Base-by-base conservation (phyloP, 495 filamentous ascomycete species). In the Alectoria sarmentosa region DNA sequence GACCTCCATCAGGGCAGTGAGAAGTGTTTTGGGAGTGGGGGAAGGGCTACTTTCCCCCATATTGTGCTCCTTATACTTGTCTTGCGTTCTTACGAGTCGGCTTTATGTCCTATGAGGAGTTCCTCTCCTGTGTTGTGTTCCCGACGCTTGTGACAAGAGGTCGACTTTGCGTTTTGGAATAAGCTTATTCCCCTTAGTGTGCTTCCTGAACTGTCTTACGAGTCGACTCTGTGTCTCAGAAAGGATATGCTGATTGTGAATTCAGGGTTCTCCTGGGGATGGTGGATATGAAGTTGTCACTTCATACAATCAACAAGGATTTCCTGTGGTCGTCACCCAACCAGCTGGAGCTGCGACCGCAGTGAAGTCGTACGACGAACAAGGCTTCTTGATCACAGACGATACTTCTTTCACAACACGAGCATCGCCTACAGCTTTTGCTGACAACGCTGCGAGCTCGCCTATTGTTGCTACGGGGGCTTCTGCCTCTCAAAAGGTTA, bases 271-370 rank as follows among this genome's bases (percentile, higher is more conserved):
- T 60, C 75, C 70, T 71, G 81, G 74, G 75, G 78, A 60, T 66
- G 79, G 71, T 76, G 80, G 76, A 64, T 72, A 64, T 82, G 71
- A 81, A 58, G 69, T 72, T 41, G 70, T 74, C 49, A 79, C 77
- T 8, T 55, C 69, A 37, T 82, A 73, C 55, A 69, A 80, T 58
- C 55, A 77, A n/a, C 72, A 72, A 65, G 79, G 79, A 21, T 80
- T 82, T 68, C 68, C 71, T 8, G 76, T 74, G 4, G 62, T 75
- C n/a, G 66, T 73, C 57, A 75, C 74, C 13, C 67, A 77, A 23
- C 62, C 71, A 23, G 68, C 71, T 19, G 76, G 75, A 23, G 58
- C 57, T 41, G 69, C 72, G 11, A 67, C 74, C 2, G 46, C 63
- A 23, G 37, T 69, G 32, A 76, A 75, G 62, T 71, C 69, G 26